Conservation (phyloP, 805 yeast species). For the Kuraishia cidri region DNA sequence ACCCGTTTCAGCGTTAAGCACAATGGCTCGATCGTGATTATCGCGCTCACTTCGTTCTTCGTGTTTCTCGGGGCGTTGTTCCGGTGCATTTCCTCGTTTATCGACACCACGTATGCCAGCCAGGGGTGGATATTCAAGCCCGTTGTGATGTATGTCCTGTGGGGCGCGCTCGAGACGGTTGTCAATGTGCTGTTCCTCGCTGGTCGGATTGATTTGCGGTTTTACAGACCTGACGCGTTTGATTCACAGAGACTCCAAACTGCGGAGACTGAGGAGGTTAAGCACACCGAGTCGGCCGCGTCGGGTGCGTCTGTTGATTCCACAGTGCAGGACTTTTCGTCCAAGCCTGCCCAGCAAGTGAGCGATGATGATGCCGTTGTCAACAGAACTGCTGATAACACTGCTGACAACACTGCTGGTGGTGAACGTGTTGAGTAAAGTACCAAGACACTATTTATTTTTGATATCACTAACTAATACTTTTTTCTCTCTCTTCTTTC, state of each 20-base stretch:
- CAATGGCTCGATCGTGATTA: constrained; percentile 37
- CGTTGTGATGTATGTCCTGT: constrained; percentile 54
- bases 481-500: no score
- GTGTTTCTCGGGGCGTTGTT: constrained; percentile 41
- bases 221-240: constrained; percentile 62
- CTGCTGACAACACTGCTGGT: no score
- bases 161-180: constrained; percentile 60
- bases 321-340: not conserved
- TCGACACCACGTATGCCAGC: constrained; percentile 17
- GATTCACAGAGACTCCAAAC: not conserved
- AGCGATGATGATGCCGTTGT: not conserved
- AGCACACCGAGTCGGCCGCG: not conserved
- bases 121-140: constrained; percentile 39
- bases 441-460: no score
- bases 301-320: not conserved
- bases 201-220: constrained; percentile 66
- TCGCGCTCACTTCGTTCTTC: constrained; percentile 35
- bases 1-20: constrained; percentile 17
- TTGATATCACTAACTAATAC: no score
- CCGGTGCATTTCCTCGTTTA: constrained; percentile 39
- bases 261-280: not conserved
- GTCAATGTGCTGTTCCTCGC: constrained; percentile 48
- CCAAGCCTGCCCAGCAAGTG: not conserved
- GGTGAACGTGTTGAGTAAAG: no score
- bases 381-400: not conserved